Percentiles rank a stretch among this genome's conserved stretches.
phyloP scores from a whole-genome alignment of 306 rosid species.

The Ochetophila trinervis region DNA sequence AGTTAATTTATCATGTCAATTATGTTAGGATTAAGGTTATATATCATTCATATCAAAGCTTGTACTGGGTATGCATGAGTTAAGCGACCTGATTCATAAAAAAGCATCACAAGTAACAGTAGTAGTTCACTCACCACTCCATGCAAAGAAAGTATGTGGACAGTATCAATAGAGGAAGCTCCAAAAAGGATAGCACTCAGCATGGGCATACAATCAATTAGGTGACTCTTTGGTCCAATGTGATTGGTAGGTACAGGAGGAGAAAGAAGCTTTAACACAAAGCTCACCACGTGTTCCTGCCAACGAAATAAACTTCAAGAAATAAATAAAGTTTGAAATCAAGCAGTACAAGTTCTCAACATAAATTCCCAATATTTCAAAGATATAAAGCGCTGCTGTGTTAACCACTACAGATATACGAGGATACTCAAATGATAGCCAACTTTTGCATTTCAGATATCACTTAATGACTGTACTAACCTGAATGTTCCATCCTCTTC shows the following conservation, averaged over 20 bases:
- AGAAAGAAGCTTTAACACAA: slow-evolving; percentile 67
- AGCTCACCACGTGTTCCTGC: slow-evolving; percentile 74
- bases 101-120: slow-evolving; percentile 7
- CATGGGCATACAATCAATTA: slow-evolving; percentile 57
- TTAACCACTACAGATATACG: too few relatives aligned
- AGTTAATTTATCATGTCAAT: background rate
- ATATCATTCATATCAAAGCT: background rate
- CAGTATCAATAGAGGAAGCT: slow-evolving; percentile 54
- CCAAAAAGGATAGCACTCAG: slow-evolving; percentile 58
- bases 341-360: too few relatives aligned
- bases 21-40: background rate
- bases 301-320: slow-evolving; percentile 18
- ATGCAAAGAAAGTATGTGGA: slow-evolving; percentile 72
- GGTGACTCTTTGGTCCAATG: slow-evolving; percentile 48
- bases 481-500: slow-evolving; percentile 84
- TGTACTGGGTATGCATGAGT: too few relatives aligned
- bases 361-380: too few relatives aligned
- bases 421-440: too few relatives aligned
- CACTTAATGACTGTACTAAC: slow-evolving; percentile 34
- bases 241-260: slow-evolving; percentile 44
- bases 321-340: background rate
- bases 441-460: slow-evolving; percentile 8
- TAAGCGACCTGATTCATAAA: background rate
- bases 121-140: slow-evolving; percentile 54
- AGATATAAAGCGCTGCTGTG: background rate